Evolutionary conservation across 805 yeast species (phyloP).

Genomic region (Ogataea angusta): DNA sequence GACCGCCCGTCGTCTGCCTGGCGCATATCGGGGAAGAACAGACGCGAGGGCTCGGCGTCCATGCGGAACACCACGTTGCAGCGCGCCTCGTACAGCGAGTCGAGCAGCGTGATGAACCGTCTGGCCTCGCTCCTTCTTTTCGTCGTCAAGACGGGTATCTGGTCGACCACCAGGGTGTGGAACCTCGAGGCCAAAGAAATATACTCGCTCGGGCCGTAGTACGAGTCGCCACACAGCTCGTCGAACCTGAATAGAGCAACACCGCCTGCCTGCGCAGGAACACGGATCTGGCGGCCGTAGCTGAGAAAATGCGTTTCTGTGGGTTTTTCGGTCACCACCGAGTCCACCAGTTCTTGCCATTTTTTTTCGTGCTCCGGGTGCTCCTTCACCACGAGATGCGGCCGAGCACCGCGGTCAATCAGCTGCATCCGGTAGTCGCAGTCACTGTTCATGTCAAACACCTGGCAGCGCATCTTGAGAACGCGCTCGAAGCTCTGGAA

Average conservation of each 20-base stretch:
- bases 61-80: slow-evolving; percentile 56
- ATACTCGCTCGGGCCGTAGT: slow-evolving; percentile 63
- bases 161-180: slow-evolving; percentile 54
- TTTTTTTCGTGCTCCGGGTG: slow-evolving; percentile 26
- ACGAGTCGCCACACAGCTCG: slow-evolving; percentile 51
- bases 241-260: slow-evolving; percentile 49
- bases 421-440: slow-evolving; percentile 52
- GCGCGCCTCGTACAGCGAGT: slow-evolving; percentile 65
- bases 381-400: slow-evolving; percentile 35
- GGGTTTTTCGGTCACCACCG: slow-evolving; percentile 13
- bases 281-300: slow-evolving; percentile 50
- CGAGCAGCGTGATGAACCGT: slow-evolving; percentile 61
- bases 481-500: slow-evolving; percentile 56
- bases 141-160: slow-evolving; percentile 57
- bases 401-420: slow-evolving; percentile 22
- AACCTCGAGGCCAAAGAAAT: slow-evolving; percentile 62
- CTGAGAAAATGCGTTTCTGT: slow-evolving; percentile 38
- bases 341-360: slow-evolving; percentile 37
- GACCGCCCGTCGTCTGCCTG: slow-evolving; percentile 9
- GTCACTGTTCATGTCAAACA: slow-evolving; percentile 57
- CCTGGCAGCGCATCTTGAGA: slow-evolving; percentile 54
- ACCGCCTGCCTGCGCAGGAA: slow-evolving; percentile 42
- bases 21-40: slow-evolving; percentile 58
- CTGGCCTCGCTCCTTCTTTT: slow-evolving; percentile 66
- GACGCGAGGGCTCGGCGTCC: slow-evolving; percentile 45